A percentile compares a stretch with the other conserved stretches of the same genome.
Conservation (phyloP, 495 filamentous ascomycete genomes). For the Beverwykella pulmonaria region DNA sequence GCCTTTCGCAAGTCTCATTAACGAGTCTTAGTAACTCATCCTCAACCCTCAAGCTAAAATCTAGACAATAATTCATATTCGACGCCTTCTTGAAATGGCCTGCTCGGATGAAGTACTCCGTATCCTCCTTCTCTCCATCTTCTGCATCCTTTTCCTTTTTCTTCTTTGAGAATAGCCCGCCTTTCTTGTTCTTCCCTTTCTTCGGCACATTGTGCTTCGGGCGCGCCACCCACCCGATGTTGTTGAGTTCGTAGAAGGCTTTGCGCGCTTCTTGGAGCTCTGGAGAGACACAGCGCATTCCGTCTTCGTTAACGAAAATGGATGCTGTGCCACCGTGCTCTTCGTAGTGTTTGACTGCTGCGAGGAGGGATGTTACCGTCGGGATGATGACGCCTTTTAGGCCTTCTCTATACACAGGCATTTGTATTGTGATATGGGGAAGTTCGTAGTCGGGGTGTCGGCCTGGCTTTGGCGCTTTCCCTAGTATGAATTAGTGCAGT, state of each 20-base stretch:
- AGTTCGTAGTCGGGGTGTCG: constrained; percentile 78
- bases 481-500: constrained; percentile 68
- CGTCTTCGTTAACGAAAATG: constrained; percentile 52
- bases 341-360: constrained; percentile 64
- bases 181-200: constrained; percentile 40
- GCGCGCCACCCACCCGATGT: constrained; percentile 78
- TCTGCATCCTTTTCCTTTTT: constrained; percentile 10
- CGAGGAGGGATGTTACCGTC: constrained; percentile 59
- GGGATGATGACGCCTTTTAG: constrained; percentile 61
- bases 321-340: constrained; percentile 50
- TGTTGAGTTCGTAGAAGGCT: constrained; percentile 66
- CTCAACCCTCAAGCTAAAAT: constrained; percentile 75
- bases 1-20: constrained; percentile 54
- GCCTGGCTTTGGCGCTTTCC: constrained; percentile 76
- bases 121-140: constrained; percentile 53
- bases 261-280: constrained; percentile 67
- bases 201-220: constrained; percentile 57
- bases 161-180: constrained; percentile 22
- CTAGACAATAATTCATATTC: constrained; percentile 83
- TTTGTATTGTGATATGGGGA: constrained; percentile 74
- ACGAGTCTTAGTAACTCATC: constrained; percentile 56
- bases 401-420: constrained; percentile 73
- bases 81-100: constrained; percentile 71
- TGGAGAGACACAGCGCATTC: constrained; percentile 45
- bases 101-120: constrained; percentile 56